A percentile compares a stretch with the other conserved stretches of the same genome.
These are phyloP conservation scores for Poronia punctata DNA, from an alignment of 495 filamentous ascomycete genomes.

Conservation along the genomic window DNA sequence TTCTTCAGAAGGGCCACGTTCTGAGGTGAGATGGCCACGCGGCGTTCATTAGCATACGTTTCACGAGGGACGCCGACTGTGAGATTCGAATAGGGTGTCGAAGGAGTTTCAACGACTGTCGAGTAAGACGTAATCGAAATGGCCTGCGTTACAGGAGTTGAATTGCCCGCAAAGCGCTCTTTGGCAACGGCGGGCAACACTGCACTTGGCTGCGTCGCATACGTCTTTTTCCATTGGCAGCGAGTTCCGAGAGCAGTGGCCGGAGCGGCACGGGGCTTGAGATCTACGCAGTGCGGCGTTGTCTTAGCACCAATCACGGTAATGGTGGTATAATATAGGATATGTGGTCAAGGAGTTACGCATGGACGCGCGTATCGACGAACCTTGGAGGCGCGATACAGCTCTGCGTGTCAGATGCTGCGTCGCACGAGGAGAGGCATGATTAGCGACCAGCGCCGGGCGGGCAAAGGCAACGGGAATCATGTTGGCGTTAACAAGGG, in stretches of 20 bases:
- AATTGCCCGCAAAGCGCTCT: slow-evolving; percentile 8
- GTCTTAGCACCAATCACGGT: slow-evolving; percentile 18
- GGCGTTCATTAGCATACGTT: slow-evolving; percentile 62
- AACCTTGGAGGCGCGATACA: slow-evolving; percentile 21
- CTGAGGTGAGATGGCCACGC: slow-evolving; percentile 72
- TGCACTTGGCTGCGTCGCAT: slow-evolving; percentile 18
- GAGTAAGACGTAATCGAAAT: slow-evolving; percentile 23
- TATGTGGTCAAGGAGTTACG: slow-evolving; percentile 7
- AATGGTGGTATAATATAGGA: slow-evolving; percentile 1
- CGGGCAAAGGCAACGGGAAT: slow-evolving; percentile 22
- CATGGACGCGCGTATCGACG: slow-evolving; percentile 9
- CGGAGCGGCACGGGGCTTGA: slow-evolving; percentile 10
- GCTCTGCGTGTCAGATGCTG: slow-evolving; percentile 18
- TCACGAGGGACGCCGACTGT: slow-evolving; percentile 68
- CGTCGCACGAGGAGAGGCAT: slow-evolving; percentile 18
- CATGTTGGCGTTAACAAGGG: slow-evolving; percentile 14
- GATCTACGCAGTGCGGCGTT: slow-evolving; percentile 17
- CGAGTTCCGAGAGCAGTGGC: slow-evolving; percentile 5
- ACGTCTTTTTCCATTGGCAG: slow-evolving; percentile 24
- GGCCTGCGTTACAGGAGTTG: slow-evolving; percentile 6
- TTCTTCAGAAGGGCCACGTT: slow-evolving; percentile 71
- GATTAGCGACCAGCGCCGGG: slow-evolving; percentile 25
- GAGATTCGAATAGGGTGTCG: slow-evolving; percentile 58
- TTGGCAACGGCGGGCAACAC: slow-evolving; percentile 20
- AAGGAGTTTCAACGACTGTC: slow-evolving; percentile 35